Base-by-base conservation (phyloP, 495 filamentous ascomycete species). In the Sabuloglossum arenarium region DNA sequence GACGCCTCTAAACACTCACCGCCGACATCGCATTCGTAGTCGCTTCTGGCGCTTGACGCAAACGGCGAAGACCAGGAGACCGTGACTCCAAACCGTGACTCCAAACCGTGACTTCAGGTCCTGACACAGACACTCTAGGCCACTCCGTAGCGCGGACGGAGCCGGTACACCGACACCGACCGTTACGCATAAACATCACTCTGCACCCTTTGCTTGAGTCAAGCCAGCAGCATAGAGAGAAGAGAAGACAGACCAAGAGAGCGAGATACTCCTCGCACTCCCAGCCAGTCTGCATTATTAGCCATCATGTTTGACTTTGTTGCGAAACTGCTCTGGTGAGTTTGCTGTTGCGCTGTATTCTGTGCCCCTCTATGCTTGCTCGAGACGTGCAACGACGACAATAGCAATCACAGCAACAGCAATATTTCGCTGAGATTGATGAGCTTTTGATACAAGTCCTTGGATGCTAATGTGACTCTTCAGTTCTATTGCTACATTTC, bases 401-500 rank as follows among this genome's bases (percentile, higher is more conserved):
- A 39, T 39, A 8, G 5, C 34, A 39, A 12, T 16, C 6, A 9
- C 34, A 39, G 14, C 34, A 16, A 39, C 34, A 5, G 34, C 14
- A 39, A 9, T 16, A 2, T 39, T 11, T 11, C 4, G 30, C 30
- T 5, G 30, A 5, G 4, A 11, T 29, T 52, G 50, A 57, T 56
- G 56, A 54, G 46, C 21, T 23, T 42, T 47, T 23, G 31, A 3
- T 25, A 47, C 19, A 42, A 27, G 19, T 9, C 47, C 59, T 29
- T 29, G 59, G 43, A 55, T 60, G 5, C 47, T 52, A 21, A 52
- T 14, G 53, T 57, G 30, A 59, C 52, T 30, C 24, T 59, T 69
- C 70, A 87, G 83, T 63, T 94, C 89, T 56, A 69, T 91, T 64
- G 79, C 86, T 56, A 91, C 88, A 57, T 88, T 96, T 65, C 77